Conservation (phyloP, 2,329 filamentous ascomycete genomes). For the Ceratocystis smalleyi region DNA sequence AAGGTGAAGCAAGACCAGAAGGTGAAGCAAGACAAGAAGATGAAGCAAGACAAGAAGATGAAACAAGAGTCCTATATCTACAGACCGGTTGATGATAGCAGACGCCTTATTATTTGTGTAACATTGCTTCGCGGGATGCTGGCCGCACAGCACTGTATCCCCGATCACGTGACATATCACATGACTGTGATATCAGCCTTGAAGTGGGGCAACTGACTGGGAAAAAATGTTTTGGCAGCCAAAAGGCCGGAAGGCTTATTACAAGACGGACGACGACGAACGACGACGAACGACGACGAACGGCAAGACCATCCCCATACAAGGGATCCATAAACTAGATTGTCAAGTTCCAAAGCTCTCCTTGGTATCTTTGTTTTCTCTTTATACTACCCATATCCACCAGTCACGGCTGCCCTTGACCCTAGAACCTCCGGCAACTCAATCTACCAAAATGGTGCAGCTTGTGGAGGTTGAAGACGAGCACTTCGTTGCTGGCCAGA, state of each 20-base stretch:
- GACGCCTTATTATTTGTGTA: neutral
- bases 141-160: no score
- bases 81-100: neutral
- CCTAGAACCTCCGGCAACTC: neutral
- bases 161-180: neutral
- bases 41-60: neutral
- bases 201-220: neutral
- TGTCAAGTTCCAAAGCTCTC: conserved; percentile 8
- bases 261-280: neutral
- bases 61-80: neutral
- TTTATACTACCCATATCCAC: neutral
- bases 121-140: neutral
- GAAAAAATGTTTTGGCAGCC: conserved; percentile 2
- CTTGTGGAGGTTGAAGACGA: conserved; percentile 95
- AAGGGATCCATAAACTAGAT: no score
- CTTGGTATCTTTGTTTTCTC: neutral
- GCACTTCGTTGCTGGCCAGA: conserved; percentile 63
- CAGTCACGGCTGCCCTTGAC: neutral
- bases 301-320: neutral
- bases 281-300: neutral
- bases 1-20: neutral
- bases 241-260: neutral
- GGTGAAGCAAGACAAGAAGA: no score
- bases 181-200: neutral
- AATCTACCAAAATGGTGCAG: conserved; percentile 61